Percentiles rank a stretch among this genome's conserved stretches.
Evolutionary conservation across 768 basidiomycete genomes (phyloP).

Genomic region (Boletus subcaerulescens): DNA sequence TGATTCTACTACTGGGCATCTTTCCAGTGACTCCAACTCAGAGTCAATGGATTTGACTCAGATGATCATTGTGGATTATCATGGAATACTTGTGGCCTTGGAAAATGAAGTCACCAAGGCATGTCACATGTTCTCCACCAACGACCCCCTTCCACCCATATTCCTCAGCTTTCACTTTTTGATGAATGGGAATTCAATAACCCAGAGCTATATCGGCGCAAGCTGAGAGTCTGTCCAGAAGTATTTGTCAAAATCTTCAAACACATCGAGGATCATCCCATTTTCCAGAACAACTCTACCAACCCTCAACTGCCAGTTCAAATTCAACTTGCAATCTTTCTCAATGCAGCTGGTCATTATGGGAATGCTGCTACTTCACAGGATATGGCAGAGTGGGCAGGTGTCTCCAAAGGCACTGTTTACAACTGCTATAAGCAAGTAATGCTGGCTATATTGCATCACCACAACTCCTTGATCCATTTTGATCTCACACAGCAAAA

Average conservation of each 20-base stretch:
- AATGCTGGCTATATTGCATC: not conserved
- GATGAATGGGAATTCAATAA: not conserved
- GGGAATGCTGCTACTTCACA: constrained; percentile 9
- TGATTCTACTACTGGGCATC: too few relatives aligned
- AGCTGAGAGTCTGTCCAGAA: not conserved
- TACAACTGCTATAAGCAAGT: not conserved
- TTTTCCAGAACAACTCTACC: too few relatives aligned
- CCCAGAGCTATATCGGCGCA: not conserved
- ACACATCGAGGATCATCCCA: not conserved
- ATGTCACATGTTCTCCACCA: not conserved
- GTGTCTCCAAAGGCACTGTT: constrained; percentile 17
- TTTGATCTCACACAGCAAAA: too few relatives aligned
- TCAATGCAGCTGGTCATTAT: constrained; percentile 22
- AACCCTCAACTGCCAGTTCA: too few relatives aligned
- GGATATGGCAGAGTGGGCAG: constrained; percentile 23
- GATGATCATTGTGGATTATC: too few relatives aligned
- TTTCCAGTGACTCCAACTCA: too few relatives aligned
- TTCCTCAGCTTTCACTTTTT: not conserved
- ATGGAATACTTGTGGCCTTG: not conserved
- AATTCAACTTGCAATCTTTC: constrained; percentile 26
- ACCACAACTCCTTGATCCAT: not conserved
- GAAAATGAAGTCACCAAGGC: not conserved
- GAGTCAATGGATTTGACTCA: too few relatives aligned
- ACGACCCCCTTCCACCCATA: not conserved
- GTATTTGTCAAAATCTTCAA: not conserved